Percentiles rank a stretch among this genome's conserved stretches.
These are phyloP conservation scores for Lathyrus oleraceus DNA, from an alignment of 306 rosid genomes.

Conservation along the genomic window DNA sequence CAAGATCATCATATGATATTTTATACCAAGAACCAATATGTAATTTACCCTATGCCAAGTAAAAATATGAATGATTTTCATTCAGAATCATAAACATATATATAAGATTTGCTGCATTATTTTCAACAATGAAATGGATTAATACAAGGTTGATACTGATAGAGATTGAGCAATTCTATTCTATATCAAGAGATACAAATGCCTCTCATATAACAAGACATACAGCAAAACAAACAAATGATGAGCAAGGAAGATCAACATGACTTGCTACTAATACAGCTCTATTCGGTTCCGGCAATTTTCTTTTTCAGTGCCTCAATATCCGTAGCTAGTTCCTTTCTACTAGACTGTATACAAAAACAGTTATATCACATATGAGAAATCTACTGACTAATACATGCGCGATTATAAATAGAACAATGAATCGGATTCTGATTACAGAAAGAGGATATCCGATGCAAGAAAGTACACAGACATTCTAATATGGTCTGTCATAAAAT, in stretches of 20 bases:
- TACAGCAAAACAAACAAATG: slow-evolving; percentile 47
- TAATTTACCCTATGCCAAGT: neutral
- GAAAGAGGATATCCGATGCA: neutral
- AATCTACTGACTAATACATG: too few species aligned
- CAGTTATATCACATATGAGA: slow-evolving; percentile 7
- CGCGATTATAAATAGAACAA: too few species aligned
- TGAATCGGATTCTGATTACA: neutral
- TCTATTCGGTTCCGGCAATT: slow-evolving; percentile 85
- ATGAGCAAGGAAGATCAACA: slow-evolving; percentile 33
- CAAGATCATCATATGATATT: too few species aligned
- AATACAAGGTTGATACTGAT: slow-evolving; percentile 44
- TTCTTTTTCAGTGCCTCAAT: slow-evolving; percentile 89
- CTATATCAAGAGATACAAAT: slow-evolving; percentile 59
- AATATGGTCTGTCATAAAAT: neutral
- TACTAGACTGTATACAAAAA: slow-evolving; percentile 67
- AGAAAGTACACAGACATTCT: neutral
- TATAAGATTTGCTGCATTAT: slow-evolving; percentile 45
- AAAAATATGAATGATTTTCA: slow-evolving; percentile 11
- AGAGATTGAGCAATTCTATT: slow-evolving; percentile 38
- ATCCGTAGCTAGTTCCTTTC: slow-evolving; percentile 88
- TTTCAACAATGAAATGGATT: slow-evolving; percentile 40
- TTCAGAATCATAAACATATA: slow-evolving; percentile 36
- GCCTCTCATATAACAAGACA: slow-evolving; percentile 47
- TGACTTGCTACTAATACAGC: slow-evolving; percentile 17
- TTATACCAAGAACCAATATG: too few species aligned